These are phyloP conservation scores for Neophaeococcomyces mojaviensis DNA, from an alignment of 2,329 filamentous ascomycete genomes.

Conservation along the genomic window DNA sequence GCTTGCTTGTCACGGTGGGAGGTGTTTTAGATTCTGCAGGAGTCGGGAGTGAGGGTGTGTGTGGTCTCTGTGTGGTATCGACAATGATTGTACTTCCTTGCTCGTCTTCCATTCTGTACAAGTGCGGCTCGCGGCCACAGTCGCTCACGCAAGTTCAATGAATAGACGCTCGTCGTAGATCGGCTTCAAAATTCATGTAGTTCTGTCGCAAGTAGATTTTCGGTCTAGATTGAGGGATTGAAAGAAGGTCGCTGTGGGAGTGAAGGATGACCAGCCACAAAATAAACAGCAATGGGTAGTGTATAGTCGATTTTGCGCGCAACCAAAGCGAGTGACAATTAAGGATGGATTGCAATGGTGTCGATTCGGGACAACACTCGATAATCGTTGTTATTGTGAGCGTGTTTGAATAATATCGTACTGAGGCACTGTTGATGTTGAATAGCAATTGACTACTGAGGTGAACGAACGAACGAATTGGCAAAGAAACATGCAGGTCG, in stretches of 20 bases:
- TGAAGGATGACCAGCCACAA: not conserved
- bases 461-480: not conserved
- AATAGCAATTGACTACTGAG: slow-evolving; percentile 1
- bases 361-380: not conserved
- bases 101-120: slow-evolving; percentile 15
- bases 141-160: not conserved
- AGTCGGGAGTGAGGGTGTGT: slow-evolving; percentile 43
- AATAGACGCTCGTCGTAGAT: not conserved
- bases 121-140: slow-evolving; percentile 1
- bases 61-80: slow-evolving; percentile 20
- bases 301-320: not conserved
- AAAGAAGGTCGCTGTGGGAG: slow-evolving; percentile 4
- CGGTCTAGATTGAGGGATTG: not conserved
- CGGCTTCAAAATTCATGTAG: not conserved
- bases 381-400: not conserved
- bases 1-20: slow-evolving; percentile 48
- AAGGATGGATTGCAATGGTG: not conserved
- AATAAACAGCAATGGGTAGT: not conserved
- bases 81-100: slow-evolving; percentile 7
- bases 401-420: not conserved
- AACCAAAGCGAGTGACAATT: not conserved
- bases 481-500: not conserved
- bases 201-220: not conserved
- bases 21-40: slow-evolving; percentile 55
- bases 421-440: slow-evolving; percentile 4